Percentiles rank a stretch among this genome's conserved stretches.
Conservation (phyloP, 2,329 filamentous ascomycete species). For the Xylariaceae sp. region DNA sequence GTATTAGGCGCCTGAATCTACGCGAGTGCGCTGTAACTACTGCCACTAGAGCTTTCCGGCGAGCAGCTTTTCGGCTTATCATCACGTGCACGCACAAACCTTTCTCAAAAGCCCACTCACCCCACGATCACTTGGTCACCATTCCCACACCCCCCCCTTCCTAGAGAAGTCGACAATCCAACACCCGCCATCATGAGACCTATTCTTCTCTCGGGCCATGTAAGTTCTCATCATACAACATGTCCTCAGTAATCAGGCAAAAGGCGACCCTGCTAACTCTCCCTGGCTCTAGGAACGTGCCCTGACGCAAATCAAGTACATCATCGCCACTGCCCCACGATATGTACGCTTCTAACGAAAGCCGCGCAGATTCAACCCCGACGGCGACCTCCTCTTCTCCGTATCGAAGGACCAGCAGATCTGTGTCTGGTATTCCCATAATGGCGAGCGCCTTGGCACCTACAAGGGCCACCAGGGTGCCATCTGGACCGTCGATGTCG, state of each 20-base stretch:
- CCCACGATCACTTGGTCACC: slow-evolving; percentile 22
- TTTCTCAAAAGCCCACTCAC: slow-evolving; percentile 27
- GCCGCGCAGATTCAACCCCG: slow-evolving; percentile 68
- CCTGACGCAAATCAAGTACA: slow-evolving; percentile 86
- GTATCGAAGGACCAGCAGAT: slow-evolving; percentile 94
- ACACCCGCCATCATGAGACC: slow-evolving; percentile 73
- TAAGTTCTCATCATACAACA: slow-evolving; percentile 31
- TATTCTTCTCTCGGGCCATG: slow-evolving; percentile 91
- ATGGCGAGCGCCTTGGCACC: slow-evolving; percentile 93
- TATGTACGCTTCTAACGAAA: slow-evolving; percentile 9
- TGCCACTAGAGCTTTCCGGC: no score
- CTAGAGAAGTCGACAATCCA: slow-evolving; percentile 15
- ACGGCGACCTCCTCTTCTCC: slow-evolving; percentile 96
- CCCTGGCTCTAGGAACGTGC: slow-evolving; percentile 64
- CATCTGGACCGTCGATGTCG: slow-evolving; percentile 97
- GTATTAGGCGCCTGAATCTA: no score
- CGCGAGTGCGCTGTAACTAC: no score
- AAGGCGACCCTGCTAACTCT: slow-evolving; percentile 15
- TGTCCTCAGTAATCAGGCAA: background rate
- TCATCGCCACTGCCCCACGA: slow-evolving; percentile 22
- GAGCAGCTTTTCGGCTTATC: slow-evolving; percentile 15
- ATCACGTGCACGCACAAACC: slow-evolving; percentile 26
- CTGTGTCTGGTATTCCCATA: slow-evolving; percentile 95
- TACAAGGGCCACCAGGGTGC: slow-evolving; percentile 97
- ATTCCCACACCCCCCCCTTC: slow-evolving; percentile 2